phyloP scores from a whole-genome alignment of 805 yeast species.

The Cyberlindnera nakhonratchasimensis region DNA sequence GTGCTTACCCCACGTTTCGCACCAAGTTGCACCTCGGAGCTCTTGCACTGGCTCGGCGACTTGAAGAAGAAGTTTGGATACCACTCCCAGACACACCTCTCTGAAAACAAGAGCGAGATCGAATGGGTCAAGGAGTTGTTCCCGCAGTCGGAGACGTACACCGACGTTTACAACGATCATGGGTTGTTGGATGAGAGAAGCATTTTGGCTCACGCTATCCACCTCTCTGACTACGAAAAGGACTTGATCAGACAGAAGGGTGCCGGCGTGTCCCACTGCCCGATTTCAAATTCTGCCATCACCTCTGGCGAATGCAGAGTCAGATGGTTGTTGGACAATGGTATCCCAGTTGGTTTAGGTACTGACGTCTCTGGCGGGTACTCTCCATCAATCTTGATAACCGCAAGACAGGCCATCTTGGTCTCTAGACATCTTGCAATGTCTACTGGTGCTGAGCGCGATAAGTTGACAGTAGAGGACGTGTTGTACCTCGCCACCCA shows the following conservation, averaged over 20 bases:
- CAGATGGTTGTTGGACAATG: constrained; percentile 58
- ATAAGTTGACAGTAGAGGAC: constrained; percentile 61
- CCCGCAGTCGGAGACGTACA: constrained; percentile 65
- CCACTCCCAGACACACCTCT: constrained; percentile 87
- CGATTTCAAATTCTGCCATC: constrained; percentile 82
- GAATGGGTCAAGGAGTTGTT: constrained; percentile 67
- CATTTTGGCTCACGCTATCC: constrained; percentile 86
- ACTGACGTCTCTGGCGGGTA: constrained; percentile 80
- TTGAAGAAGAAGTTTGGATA: constrained; percentile 45
- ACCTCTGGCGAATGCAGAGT: constrained; percentile 90
- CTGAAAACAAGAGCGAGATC: constrained; percentile 76
- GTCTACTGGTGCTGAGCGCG: constrained; percentile 43
- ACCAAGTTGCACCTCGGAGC: constrained; percentile 69
- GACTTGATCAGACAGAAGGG: constrained; percentile 48
- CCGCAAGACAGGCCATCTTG: constrained; percentile 66
- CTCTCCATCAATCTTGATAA: constrained; percentile 58
- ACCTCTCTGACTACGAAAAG: constrained; percentile 63
- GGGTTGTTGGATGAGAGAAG: constrained; percentile 62
- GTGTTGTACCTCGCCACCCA: constrained; percentile 77
- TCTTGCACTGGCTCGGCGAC: constrained; percentile 61
- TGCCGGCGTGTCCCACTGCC: constrained; percentile 88
- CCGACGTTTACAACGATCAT: constrained; percentile 71
- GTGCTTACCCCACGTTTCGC: constrained; percentile 93
- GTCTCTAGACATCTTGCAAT: constrained; percentile 71
- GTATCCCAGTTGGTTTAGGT: constrained; percentile 76